Evolutionary conservation across 2,329 filamentous ascomycete species (phyloP).

Genomic region (Fusarium begoniae): DNA sequence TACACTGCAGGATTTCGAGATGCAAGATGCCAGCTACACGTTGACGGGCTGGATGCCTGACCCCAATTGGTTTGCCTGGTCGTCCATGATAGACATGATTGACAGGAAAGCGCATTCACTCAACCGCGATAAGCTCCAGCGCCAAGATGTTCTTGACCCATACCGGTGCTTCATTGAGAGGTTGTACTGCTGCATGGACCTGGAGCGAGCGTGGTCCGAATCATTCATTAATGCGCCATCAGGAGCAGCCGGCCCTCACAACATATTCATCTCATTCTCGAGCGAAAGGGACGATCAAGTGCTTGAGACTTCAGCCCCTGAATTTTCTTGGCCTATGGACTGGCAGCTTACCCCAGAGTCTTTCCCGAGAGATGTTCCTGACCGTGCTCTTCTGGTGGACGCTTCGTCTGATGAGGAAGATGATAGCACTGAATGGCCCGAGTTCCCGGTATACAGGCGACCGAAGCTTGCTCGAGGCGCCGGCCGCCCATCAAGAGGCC

Average conservation of each 20-base stretch:
- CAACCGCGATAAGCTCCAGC: constrained; percentile 16
- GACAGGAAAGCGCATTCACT: constrained; percentile 38
- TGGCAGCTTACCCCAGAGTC: constrained; percentile 38
- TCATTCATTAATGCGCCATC: constrained; percentile 37
- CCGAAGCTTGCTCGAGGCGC: neutral
- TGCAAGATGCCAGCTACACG: constrained; percentile 51
- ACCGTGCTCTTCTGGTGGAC: constrained; percentile 11
- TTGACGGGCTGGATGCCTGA: constrained; percentile 57
- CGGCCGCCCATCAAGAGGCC: neutral
- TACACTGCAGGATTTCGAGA: constrained; percentile 48
- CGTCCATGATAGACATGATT: constrained; percentile 42
- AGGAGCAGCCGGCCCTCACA: constrained; percentile 44
- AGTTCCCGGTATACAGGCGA: neutral
- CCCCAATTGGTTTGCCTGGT: constrained; percentile 48
- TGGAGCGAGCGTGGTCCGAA: constrained; percentile 55
- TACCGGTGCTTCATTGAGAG: constrained; percentile 38
- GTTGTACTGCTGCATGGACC: constrained; percentile 54
- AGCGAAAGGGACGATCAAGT: constrained; percentile 10
- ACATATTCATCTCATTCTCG: constrained; percentile 45
- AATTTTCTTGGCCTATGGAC: constrained; percentile 40
- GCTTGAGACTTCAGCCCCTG: neutral
- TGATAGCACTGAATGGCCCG: constrained; percentile 26
- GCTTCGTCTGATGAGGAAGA: constrained; percentile 33
- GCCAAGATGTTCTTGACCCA: neutral
- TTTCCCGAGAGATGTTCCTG: constrained; percentile 9